Evolutionary conservation across 2,329 filamentous ascomycete species (phyloP).

Genomic region (Corniculantispora saksenae): DNA sequence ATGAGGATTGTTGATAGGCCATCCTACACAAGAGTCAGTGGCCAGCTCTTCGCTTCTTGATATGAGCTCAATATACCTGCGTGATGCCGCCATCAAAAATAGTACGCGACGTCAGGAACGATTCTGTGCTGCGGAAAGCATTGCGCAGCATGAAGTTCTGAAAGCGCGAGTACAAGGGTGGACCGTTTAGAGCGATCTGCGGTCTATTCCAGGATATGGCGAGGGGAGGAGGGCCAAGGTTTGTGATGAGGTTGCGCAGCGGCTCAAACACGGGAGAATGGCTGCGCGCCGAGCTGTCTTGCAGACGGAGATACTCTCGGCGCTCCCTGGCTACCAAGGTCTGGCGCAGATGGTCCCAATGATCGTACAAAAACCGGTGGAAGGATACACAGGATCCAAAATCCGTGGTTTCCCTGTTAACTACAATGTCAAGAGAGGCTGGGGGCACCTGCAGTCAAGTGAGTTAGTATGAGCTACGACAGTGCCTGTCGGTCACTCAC

Average conservation of each 20-base stretch:
- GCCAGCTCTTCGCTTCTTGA: neutral
- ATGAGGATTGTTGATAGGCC: conserved; percentile 69
- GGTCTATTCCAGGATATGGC: conserved; percentile 71
- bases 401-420: conserved; percentile 58
- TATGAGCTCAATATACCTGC: conserved; percentile 46
- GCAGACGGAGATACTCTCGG: conserved; percentile 56
- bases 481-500: conserved; percentile 42
- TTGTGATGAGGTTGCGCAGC: conserved; percentile 62
- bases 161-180: conserved; percentile 66
- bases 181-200: conserved; percentile 62
- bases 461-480: conserved; percentile 22
- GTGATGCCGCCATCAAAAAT: conserved; percentile 72
- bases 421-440: conserved; percentile 42
- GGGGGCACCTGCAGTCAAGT: conserved; percentile 45
- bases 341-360: conserved; percentile 70
- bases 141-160: conserved; percentile 74
- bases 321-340: conserved; percentile 62
- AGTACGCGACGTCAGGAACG: conserved; percentile 62
- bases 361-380: conserved; percentile 69
- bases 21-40: conserved; percentile 47
- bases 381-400: conserved; percentile 71
- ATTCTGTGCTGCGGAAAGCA: conserved; percentile 65
- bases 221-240: conserved; percentile 66
- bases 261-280: conserved; percentile 61
- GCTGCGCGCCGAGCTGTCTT: conserved; percentile 52